phyloP scores from a whole-genome alignment of 2,329 filamentous ascomycete genomes.

The Rutstroemia sp. region DNA sequence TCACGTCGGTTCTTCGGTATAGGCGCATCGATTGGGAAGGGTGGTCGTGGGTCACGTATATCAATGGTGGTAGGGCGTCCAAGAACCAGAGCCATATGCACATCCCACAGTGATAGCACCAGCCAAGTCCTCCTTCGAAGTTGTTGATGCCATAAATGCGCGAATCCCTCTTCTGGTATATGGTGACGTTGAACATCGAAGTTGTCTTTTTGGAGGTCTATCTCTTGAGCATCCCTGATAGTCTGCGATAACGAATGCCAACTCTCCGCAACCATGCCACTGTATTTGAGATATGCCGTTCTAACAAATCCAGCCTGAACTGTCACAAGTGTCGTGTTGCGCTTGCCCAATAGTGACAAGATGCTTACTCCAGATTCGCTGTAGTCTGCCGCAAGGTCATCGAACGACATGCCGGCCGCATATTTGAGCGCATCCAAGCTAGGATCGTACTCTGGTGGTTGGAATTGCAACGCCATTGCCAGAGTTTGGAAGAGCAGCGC shows the following conservation, averaged over 20 bases:
- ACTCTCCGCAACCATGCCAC: conserved; percentile 48
- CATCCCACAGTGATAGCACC: conserved; percentile 40
- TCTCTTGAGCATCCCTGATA: conserved; percentile 55
- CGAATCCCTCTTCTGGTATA: conserved; percentile 41
- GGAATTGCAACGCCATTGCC: conserved; percentile 45
- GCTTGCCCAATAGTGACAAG: conserved; percentile 47
- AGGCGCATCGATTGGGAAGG: conserved; percentile 46
- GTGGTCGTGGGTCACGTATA: conserved; percentile 38
- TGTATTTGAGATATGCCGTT: conserved; percentile 50
- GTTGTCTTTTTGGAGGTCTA: conserved; percentile 48
- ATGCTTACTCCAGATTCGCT: conserved; percentile 50
- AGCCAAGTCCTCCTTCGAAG: conserved; percentile 49
- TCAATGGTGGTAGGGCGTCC: conserved; percentile 41
- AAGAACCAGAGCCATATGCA: conserved; percentile 30
- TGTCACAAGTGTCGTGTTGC: conserved; percentile 46
- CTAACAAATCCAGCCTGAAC: conserved; percentile 51
- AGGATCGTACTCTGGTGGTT: conserved; percentile 40
- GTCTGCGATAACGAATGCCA: conserved; percentile 41
- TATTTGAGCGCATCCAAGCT: conserved; percentile 51
- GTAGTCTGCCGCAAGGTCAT: conserved; percentile 53
- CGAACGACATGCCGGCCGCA: conserved; percentile 50
- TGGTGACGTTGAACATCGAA: conserved; percentile 34
- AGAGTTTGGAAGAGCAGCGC: conserved; percentile 53
- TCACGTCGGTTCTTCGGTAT: conserved; percentile 40
- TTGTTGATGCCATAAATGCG: conserved; percentile 52